A percentile compares a stretch with the other conserved stretches of the same genome.
phyloP scores from a whole-genome alignment of 345 rosid species.

The Arabis hirsuta region DNA sequence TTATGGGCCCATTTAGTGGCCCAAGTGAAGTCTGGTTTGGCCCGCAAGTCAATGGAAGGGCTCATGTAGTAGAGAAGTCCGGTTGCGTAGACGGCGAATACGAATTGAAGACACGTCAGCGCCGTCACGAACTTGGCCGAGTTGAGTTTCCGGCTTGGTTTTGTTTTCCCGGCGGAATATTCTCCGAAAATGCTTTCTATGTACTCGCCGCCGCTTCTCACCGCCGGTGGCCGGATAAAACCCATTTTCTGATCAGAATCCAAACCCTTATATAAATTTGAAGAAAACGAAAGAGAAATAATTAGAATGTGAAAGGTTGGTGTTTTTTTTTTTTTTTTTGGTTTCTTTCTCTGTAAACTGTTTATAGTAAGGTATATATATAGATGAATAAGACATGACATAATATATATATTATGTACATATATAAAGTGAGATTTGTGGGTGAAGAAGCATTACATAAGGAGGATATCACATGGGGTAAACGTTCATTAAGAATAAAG shows the following conservation, averaged over 20 bases:
- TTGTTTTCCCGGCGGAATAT: constrained; percentile 54
- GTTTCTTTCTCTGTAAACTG: constrained; percentile 21
- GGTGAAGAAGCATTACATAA: constrained; percentile 57
- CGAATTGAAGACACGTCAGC: constrained; percentile 79
- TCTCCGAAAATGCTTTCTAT: constrained; percentile 75
- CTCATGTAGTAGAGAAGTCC: constrained; percentile 89
- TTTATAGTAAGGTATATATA: constrained; percentile 46
- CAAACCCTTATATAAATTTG: constrained; percentile 40
- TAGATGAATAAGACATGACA: constrained; percentile 22
- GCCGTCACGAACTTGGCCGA: constrained; percentile 70
- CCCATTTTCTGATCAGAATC: constrained; percentile 57
- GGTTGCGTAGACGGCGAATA: constrained; percentile 89
- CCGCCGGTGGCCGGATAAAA: constrained; percentile 53
- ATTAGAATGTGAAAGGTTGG: constrained; percentile 25
- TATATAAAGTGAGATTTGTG: constrained; percentile 47
- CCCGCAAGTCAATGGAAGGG: constrained; percentile 71
- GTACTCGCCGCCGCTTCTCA: constrained; percentile 74
- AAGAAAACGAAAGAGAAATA: constrained; percentile 12
- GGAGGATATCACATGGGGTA: constrained; percentile 84
- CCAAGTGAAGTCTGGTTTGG: constrained; percentile 91
- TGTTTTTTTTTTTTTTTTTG: neutral
- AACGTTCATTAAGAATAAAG: constrained; percentile 61
- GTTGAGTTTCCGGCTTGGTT: constrained; percentile 47
- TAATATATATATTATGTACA: neutral
- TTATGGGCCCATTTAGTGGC: constrained; percentile 77